A percentile compares a stretch with the other conserved stretches of the same genome.
These are phyloP conservation scores for Lentinula raphanica DNA, from an alignment of 768 basidiomycete species.

Conservation along the genomic window DNA sequence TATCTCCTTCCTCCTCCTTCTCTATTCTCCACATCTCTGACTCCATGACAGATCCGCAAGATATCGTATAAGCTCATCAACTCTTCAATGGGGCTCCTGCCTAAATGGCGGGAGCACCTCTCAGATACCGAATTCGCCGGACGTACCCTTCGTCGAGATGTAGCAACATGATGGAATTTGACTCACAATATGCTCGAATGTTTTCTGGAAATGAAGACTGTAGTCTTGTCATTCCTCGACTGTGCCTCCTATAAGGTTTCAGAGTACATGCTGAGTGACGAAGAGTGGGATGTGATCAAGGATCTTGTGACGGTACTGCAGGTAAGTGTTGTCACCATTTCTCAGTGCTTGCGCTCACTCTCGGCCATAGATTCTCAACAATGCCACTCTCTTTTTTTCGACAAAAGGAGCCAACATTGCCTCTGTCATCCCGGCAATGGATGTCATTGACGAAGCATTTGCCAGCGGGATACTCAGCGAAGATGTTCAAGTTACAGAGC, in stretches of 20 bases:
- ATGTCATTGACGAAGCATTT: conserved; percentile 21
- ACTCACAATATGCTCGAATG: conserved; percentile 28
- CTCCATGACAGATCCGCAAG: conserved; percentile 14
- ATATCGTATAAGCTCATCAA: conserved; percentile 21
- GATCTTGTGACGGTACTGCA: conserved; percentile 20
- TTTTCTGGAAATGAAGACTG: conserved; percentile 21
- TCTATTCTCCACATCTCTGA: too few relatives aligned
- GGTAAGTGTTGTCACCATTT: conserved; percentile 11
- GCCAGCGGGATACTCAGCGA: too few relatives aligned
- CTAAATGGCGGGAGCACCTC: conserved; percentile 20
- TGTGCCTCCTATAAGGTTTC: conserved; percentile 8
- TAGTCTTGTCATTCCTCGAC: conserved; percentile 18
- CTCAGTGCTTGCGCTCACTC: neutral
- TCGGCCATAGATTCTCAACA: conserved; percentile 20
- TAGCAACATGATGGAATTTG: conserved; percentile 32
- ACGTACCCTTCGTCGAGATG: conserved; percentile 27
- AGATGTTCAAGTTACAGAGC: too few relatives aligned
- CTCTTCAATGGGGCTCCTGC: conserved; percentile 26
- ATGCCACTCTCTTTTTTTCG: conserved; percentile 24
- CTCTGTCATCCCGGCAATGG: conserved; percentile 28
- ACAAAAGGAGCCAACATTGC: conserved; percentile 16
- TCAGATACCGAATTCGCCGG: conserved; percentile 2
- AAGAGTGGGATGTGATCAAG: conserved; percentile 22
- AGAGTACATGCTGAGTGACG: conserved; percentile 12
- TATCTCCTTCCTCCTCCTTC: too few relatives aligned